Conservation (phyloP, 2,329 filamentous ascomycete species). For the Arachnopeziza araneosa region DNA sequence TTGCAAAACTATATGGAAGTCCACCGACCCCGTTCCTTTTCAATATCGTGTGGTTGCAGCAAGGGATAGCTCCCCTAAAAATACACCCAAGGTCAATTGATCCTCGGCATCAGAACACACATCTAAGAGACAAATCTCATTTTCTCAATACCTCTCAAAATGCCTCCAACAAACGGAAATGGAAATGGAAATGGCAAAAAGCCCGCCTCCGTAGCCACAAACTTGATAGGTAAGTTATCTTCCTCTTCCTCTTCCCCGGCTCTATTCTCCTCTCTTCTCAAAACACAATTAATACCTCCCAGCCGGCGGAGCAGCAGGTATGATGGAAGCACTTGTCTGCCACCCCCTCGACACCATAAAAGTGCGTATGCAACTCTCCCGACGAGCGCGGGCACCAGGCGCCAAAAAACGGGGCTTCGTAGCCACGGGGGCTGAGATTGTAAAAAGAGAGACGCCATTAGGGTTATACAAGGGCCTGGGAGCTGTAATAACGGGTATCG, state of each 20-base stretch:
- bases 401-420: slow-evolving; percentile 82
- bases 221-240: slow-evolving; percentile 68
- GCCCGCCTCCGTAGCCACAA: slow-evolving; percentile 78
- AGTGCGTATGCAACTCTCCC: slow-evolving; percentile 97
- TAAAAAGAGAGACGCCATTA: slow-evolving; percentile 82
- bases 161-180: not conserved
- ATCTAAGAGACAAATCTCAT: not conserved
- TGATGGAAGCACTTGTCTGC: slow-evolving; percentile 98
- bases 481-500: slow-evolving; percentile 89
- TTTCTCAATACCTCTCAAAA: not conserved
- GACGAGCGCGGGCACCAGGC: slow-evolving; percentile 75
- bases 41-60: not conserved
- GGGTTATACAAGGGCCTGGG: slow-evolving; percentile 98
- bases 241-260: too few relatives aligned
- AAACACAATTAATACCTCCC: slow-evolving; percentile 17
- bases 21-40: not conserved
- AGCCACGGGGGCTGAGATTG: slow-evolving; percentile 77
- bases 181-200: slow-evolving; percentile 45
- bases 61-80: not conserved
- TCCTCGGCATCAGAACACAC: not conserved
- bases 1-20: not conserved
- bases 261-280: slow-evolving; percentile 1
- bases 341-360: slow-evolving; percentile 98
- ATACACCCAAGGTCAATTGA: not conserved
- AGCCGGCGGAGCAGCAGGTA: slow-evolving; percentile 95